These are phyloP conservation scores for Aspergillus costaricaensis DNA, from an alignment of 2,329 filamentous ascomycete genomes.

Conservation along the genomic window DNA sequence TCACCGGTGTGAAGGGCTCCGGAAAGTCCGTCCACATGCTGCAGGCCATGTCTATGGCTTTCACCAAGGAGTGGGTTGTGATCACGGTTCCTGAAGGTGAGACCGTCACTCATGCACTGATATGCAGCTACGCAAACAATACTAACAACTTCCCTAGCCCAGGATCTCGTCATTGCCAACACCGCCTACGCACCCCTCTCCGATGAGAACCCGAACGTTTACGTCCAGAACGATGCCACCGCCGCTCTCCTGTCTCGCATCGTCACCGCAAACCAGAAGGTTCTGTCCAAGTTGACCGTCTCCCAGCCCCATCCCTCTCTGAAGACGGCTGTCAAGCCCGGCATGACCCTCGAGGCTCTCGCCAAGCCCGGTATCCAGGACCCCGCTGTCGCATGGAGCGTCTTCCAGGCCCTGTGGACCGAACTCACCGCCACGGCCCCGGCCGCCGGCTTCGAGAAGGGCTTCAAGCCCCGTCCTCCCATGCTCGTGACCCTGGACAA, in stretches of 20 bases:
- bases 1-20: conserved; percentile 71
- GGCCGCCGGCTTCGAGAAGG: conserved; percentile 45
- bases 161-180: conserved; percentile 76
- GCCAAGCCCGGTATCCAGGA: conserved; percentile 70
- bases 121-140: neutral
- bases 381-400: conserved; percentile 73
- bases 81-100: conserved; percentile 86
- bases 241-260: conserved; percentile 74
- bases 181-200: conserved; percentile 77
- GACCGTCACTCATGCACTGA: conserved; percentile 23
- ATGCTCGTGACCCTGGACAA: conserved; percentile 79
- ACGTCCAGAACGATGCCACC: conserved; percentile 77
- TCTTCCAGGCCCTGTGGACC: conserved; percentile 77
- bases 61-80: conserved; percentile 84
- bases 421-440: conserved; percentile 65
- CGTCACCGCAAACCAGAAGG: conserved; percentile 66
- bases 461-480: conserved; percentile 55
- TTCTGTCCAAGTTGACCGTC: conserved; percentile 60
- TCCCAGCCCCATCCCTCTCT: conserved; percentile 60
- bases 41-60: conserved; percentile 79
- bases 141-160: conserved; percentile 55
- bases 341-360: conserved; percentile 67
- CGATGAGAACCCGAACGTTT: conserved; percentile 56
- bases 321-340: conserved; percentile 59
- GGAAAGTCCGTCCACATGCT: conserved; percentile 88